These are phyloP conservation scores for Suillus weaverae DNA, from an alignment of 768 basidiomycete genomes.

Conservation along the genomic window DNA sequence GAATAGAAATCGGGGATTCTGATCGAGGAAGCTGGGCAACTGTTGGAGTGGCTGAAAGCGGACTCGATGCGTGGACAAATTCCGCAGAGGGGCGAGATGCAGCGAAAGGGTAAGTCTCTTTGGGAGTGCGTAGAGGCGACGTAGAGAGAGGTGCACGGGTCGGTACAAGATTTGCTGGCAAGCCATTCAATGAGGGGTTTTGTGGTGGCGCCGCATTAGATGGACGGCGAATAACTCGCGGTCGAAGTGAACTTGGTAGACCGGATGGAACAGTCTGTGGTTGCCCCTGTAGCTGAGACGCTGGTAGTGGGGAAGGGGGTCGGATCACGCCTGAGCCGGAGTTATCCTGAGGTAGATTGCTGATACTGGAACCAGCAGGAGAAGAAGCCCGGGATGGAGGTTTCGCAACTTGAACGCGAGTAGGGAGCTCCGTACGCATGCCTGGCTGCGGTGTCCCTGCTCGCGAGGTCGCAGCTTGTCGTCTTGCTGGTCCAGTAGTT, in stretches of 20 bases:
- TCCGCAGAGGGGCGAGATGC: conserved; percentile 20
- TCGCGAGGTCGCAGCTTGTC: conserved; percentile 10
- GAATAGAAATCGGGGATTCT: conserved; percentile 17
- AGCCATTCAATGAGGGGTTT: conserved; percentile 25
- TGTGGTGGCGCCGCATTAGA: conserved; percentile 41
- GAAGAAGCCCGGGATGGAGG: conserved; percentile 42
- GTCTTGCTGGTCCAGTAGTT: conserved; percentile 4
- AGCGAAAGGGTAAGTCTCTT: conserved; percentile 11
- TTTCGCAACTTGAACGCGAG: conserved; percentile 25
- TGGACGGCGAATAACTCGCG: conserved; percentile 41
- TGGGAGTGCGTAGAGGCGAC: conserved; percentile 25
- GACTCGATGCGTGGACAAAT: conserved; percentile 18
- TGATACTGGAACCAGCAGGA: conserved; percentile 33
- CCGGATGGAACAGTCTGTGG: conserved; percentile 19
- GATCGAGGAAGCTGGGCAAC: conserved; percentile 18
- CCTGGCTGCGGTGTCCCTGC: not conserved
- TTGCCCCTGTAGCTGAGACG: conserved; percentile 20
- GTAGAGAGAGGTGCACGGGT: conserved; percentile 22
- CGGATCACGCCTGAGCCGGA: conserved; percentile 12
- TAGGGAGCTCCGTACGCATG: conserved; percentile 16
- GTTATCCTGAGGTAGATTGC: conserved; percentile 26
- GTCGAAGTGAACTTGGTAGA: conserved; percentile 35
- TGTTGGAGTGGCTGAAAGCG: conserved; percentile 16
- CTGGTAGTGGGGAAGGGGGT: conserved; percentile 23
- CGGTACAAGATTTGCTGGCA: conserved; percentile 28